phyloP scores from a whole-genome alignment of 192 early-diverging fungal species.

The Backusella westeae region DNA sequence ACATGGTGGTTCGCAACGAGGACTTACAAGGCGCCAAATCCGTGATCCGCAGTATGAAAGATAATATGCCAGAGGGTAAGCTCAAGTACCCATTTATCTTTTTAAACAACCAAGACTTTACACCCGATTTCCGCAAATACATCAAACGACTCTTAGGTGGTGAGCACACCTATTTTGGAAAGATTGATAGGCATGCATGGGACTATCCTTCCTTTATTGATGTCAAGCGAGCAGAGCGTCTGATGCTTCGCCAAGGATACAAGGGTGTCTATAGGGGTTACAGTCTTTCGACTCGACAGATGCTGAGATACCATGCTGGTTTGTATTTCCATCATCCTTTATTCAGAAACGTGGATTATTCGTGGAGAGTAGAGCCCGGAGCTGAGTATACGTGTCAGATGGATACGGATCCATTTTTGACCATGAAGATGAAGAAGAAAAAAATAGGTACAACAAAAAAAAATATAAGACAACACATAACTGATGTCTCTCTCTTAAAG shows the following conservation, averaged over 20 bases:
- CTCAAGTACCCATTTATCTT: constrained; percentile 71
- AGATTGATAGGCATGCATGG: constrained; percentile 64
- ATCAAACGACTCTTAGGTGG: constrained; percentile 1
- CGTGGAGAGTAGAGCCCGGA: constrained; percentile 79
- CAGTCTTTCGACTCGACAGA: constrained; percentile 21
- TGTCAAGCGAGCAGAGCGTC: constrained; percentile 47
- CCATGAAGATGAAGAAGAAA: constrained; percentile 67
- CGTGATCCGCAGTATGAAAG: constrained; percentile 66
- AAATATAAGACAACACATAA: background rate
- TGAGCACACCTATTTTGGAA: constrained; percentile 26
- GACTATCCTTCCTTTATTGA: constrained; percentile 74
- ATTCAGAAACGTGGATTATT: constrained; percentile 62
- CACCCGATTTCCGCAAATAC: constrained; percentile 49
- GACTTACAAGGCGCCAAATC: constrained; percentile 57
- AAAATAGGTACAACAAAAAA: constrained; percentile 54
- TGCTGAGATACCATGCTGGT: constrained; percentile 37
- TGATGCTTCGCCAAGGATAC: constrained; percentile 51
- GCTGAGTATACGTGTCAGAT: constrained; percentile 72
- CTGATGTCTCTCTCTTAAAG: background rate
- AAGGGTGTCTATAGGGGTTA: constrained; percentile 19
- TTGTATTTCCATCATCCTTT: constrained; percentile 71
- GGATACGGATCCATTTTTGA: constrained; percentile 69
- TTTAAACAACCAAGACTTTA: constrained; percentile 68
- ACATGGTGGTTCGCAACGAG: constrained; percentile 61
- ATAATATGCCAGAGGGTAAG: constrained; percentile 64